Evolutionary conservation across 176 grass and related monocot species (phyloP).

Genomic region (sorghum (Sorghum bicolor)): Sorghum_bicolor_NCBIv3 NC_012879.2:54481501-54482000

Average conservation of each 20-base stretch:
- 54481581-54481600: background rate
- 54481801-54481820: constrained; percentile 60
- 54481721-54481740: constrained; percentile 1
- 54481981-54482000: constrained; percentile 32
- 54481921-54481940: background rate
- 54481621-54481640: background rate
- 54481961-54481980: background rate
- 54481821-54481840: constrained; percentile 54
- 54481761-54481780: constrained; percentile 85
- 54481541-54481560: background rate
- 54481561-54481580: background rate
- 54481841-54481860: constrained; percentile 73
- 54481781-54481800: constrained; percentile 68
- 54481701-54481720: background rate
- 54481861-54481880: constrained; percentile 57
- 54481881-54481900: background rate
- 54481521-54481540: constrained; percentile 78
- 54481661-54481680: background rate
- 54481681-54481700: background rate
- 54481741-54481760: constrained; percentile 52
- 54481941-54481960: background rate
- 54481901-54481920: background rate
- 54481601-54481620: background rate
- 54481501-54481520: constrained; percentile 65
- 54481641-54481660: background rate